These are phyloP conservation scores for Exsudoporus frostii DNA, from an alignment of 768 basidiomycete genomes.

Conservation along the genomic window DNA sequence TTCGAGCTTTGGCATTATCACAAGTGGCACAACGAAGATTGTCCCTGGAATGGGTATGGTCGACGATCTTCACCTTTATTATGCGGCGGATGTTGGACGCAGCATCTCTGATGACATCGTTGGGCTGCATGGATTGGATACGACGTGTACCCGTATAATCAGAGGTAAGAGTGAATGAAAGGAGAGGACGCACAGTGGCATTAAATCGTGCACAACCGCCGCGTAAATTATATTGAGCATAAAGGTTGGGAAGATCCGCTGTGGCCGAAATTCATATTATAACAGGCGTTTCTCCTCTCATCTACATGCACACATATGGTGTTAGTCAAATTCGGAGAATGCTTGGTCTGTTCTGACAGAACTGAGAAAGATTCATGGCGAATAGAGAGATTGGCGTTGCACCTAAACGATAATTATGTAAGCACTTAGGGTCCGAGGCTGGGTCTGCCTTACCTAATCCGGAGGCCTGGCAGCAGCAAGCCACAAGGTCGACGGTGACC, in stretches of 20 bases:
- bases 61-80: background rate
- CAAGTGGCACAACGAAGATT: no score
- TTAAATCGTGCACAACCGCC: background rate
- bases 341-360: background rate
- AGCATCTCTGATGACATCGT: background rate
- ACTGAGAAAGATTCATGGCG: background rate
- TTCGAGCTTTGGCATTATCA: background rate
- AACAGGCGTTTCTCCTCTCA: background rate
- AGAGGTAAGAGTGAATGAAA: no score
- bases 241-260: background rate
- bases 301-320: background rate
- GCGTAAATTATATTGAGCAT: background rate
- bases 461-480: no score
- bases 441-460: conserved; percentile 14
- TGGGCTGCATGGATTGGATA: background rate
- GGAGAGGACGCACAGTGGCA: no score
- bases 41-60: background rate
- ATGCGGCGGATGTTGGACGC: background rate
- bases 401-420: background rate
- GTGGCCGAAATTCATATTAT: background rate
- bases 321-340: background rate
- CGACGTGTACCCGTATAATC: no score
- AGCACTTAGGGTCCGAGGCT: no score
- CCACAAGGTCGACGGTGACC: background rate
- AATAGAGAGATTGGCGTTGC: background rate